Base-by-base conservation (phyloP, 2,329 filamentous ascomycete species). In the Tolypocladium album region DNA sequence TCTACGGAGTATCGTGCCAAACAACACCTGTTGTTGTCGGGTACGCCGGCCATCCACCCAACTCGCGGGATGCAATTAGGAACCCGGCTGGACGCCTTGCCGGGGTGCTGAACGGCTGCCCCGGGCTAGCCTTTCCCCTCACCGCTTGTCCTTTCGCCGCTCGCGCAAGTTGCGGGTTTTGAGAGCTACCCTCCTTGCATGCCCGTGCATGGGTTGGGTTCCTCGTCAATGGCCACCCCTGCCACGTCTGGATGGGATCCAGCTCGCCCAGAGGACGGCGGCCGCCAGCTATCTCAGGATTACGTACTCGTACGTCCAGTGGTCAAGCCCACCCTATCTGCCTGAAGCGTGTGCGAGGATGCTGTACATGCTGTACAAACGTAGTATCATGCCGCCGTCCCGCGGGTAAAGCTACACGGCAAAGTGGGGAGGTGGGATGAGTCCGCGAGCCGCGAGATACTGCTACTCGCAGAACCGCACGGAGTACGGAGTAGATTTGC, bases 131-230 rank as follows among this genome's bases (percentile, higher is more conserved):
- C 24, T 3, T 47, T 47, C 47, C 58, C 58, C 61, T 64, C 62
- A 64, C 62, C 62, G 62, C 62, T 60, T 64, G 53, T 64, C 62
- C 55, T 42, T 42, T 47, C 50, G 39, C 55, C 45, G 57, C 38
- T 38, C 58, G 55, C 57, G 43, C 59, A 60, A 56, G 55, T 60
- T 53, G 61, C 61, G 60, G 60, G 56, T 40, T 45, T 31, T 12
- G 59, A 56, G 45, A 64, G 40, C 40, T 47, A 57, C 61, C 59
- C 58, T 62, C 63, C 63, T 63, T 64, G 61, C 63, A 64, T 61
- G 56, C 45, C 60, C 60, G 58, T 58, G 60, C 62, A 62, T 61
- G 57, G 59, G 60, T 62, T 61, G 57, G 59, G 60, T 62, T 42
- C 36, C 55, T 57, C 38, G 55, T 24, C 42, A 20, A 34, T 22